Evolutionary conservation across 2,329 filamentous ascomycete species (phyloP).

Genomic region (Venturia oleaginea): DNA sequence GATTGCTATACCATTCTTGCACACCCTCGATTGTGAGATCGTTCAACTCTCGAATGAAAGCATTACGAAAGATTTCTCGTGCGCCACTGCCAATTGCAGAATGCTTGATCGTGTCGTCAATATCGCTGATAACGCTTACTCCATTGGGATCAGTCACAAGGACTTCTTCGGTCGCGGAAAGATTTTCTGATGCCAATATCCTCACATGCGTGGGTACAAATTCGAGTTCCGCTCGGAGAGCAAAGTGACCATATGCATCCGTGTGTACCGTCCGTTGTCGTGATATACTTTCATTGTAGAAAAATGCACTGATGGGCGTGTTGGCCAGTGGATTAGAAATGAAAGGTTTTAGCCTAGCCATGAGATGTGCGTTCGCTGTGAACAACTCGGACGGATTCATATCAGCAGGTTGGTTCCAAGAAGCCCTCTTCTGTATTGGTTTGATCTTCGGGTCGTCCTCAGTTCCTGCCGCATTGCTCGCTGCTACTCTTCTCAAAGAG

Average conservation of each 20-base stretch:
- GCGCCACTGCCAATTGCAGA: slow-evolving; percentile 83
- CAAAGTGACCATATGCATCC: slow-evolving; percentile 83
- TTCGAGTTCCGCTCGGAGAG: slow-evolving; percentile 66
- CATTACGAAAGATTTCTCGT: slow-evolving; percentile 92
- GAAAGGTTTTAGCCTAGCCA: slow-evolving; percentile 82
- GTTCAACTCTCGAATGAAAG: slow-evolving; percentile 76
- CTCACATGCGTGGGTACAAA: slow-evolving; percentile 87
- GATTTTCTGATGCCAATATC: slow-evolving; percentile 73
- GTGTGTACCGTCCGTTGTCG: slow-evolving; percentile 79
- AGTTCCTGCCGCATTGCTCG: slow-evolving; percentile 5
- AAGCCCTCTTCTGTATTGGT: slow-evolving; percentile 35
- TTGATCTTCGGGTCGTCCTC: slow-evolving; percentile 19
- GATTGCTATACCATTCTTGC: slow-evolving; percentile 73
- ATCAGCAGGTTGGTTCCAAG: slow-evolving; percentile 45
- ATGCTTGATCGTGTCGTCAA: slow-evolving; percentile 95
- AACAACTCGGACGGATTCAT: slow-evolving; percentile 69
- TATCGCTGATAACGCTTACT: slow-evolving; percentile 90
- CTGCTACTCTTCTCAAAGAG: slow-evolving; percentile 1
- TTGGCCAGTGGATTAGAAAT: slow-evolving; percentile 73
- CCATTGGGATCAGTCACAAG: slow-evolving; percentile 68
- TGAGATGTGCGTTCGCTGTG: slow-evolving; percentile 75
- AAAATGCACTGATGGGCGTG: slow-evolving; percentile 81
- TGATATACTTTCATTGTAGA: slow-evolving; percentile 79
- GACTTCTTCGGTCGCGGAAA: slow-evolving; percentile 74
- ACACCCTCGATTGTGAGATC: slow-evolving; percentile 83